phyloP scores from a whole-genome alignment of 2,329 filamentous ascomycete genomes.

The Verticillium longisporum region DNA sequence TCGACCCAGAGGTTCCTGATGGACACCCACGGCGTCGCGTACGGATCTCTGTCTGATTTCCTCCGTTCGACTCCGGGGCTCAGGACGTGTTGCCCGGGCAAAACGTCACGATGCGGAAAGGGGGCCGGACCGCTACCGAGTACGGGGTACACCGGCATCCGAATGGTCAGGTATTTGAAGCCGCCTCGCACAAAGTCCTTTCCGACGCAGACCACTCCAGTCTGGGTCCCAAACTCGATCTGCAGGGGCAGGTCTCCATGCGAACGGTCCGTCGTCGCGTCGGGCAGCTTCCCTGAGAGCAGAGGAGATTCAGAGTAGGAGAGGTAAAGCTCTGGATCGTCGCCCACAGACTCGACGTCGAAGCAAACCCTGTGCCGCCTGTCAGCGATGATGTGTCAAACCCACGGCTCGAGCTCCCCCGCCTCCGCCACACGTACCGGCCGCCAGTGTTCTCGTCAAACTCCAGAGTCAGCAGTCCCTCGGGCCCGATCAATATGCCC shows the following conservation, averaged over 20 bases:
- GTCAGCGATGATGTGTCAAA: no score
- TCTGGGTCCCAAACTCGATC: constrained; percentile 18
- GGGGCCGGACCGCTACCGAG: constrained; percentile 7
- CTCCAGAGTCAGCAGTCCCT: constrained; percentile 27
- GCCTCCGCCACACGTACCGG: constrained; percentile 18
- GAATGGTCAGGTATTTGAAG: constrained; percentile 35
- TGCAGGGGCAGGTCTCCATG: constrained; percentile 16
- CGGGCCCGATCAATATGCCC: constrained; percentile 19
- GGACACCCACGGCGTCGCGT: constrained; percentile 19
- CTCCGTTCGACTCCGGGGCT: neutral
- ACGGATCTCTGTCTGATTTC: constrained; percentile 6
- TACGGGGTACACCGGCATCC: constrained; percentile 26
- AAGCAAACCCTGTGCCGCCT: constrained; percentile 23
- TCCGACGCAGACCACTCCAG: constrained; percentile 24
- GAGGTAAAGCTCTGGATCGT: constrained; percentile 18
- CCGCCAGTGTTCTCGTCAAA: constrained; percentile 33
- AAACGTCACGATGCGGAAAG: neutral
- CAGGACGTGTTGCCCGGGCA: constrained; percentile 12
- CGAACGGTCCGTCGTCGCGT: constrained; percentile 16
- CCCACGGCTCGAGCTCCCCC: no score
- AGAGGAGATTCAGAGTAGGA: constrained; percentile 16
- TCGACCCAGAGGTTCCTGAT: constrained; percentile 28
- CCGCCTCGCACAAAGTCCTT: constrained; percentile 26
- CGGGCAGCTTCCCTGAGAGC: constrained; percentile 13
- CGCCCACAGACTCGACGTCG: constrained; percentile 18